These are phyloP conservation scores for Petunia axillaris DNA, from an alignment of 257 asterid species.

Conservation along the genomic window DNA sequence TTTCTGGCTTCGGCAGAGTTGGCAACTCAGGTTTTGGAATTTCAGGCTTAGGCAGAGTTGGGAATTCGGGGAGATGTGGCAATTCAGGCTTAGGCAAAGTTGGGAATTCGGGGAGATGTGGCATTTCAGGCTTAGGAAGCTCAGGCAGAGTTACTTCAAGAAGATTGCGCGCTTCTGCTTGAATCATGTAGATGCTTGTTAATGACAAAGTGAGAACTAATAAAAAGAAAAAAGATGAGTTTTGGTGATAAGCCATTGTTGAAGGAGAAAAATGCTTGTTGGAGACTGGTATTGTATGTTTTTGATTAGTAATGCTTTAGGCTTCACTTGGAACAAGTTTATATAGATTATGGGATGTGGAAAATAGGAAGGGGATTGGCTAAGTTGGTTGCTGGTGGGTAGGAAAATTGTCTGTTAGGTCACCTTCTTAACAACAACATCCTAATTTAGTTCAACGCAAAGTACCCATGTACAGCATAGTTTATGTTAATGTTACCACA, in stretches of 20 bases:
- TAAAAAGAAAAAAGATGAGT: slow-evolving; percentile 21
- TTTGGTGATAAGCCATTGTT: not conserved
- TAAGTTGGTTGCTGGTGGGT: not conserved
- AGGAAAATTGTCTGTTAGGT: not conserved
- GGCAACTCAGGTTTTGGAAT: slow-evolving; percentile 35
- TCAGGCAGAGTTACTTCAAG: not conserved
- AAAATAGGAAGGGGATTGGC: no score
- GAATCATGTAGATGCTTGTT: not conserved
- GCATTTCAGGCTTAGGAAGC: slow-evolving; percentile 4
- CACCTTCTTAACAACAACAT: not conserved
- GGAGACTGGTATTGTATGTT: not conserved
- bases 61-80: slow-evolving; percentile 32
- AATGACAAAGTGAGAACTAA: slow-evolving; percentile 1
- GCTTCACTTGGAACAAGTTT: not conserved
- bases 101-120: slow-evolving; percentile 15
- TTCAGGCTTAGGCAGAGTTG: slow-evolving; percentile 34
- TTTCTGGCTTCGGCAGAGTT: slow-evolving; percentile 24
- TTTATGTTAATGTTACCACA: not conserved
- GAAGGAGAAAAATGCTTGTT: not conserved
- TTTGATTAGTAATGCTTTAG: not conserved
- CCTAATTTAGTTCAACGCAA: not conserved
- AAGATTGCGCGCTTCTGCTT: not conserved
- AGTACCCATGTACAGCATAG: not conserved
- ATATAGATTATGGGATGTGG: not conserved
- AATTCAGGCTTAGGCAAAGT: slow-evolving; percentile 25